Percentiles rank a stretch among this genome's conserved stretches.
phyloP scores from a whole-genome alignment of 2,329 filamentous ascomycete species.

The Talaromyces sp. region DNA sequence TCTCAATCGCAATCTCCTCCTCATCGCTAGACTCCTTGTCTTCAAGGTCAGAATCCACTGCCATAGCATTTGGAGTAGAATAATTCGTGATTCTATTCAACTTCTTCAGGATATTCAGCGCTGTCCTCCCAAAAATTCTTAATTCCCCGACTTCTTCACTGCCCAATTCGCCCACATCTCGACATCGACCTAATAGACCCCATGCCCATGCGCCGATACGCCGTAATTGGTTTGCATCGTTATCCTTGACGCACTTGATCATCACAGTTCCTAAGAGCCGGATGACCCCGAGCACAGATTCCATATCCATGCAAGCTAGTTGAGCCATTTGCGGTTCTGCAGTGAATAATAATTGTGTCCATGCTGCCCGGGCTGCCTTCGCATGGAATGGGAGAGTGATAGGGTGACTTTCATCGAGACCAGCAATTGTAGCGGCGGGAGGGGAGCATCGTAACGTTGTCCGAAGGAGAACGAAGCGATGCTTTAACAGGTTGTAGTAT shows the following conservation, averaged over 20 bases:
- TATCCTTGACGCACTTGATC: conserved; percentile 58
- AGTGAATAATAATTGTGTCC: conserved; percentile 37
- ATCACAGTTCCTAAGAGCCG: conserved; percentile 55
- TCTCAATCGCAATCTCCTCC: neutral
- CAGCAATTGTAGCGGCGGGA: conserved; percentile 48
- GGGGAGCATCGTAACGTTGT: conserved; percentile 53
- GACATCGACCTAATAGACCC: conserved; percentile 70
- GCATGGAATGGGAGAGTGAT: conserved; percentile 52
- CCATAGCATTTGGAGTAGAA: conserved; percentile 30
- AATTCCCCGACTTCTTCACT: conserved; percentile 71
- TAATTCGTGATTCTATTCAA: conserved; percentile 42
- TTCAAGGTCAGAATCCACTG: conserved; percentile 19
- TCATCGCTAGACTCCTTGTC: conserved; percentile 4
- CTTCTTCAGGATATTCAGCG: conserved; percentile 48
- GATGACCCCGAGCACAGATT: conserved; percentile 61
- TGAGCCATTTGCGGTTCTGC: conserved; percentile 47
- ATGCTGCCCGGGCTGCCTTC: conserved; percentile 53
- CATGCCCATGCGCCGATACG: conserved; percentile 78
- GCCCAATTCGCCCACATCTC: conserved; percentile 67
- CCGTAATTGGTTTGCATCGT: conserved; percentile 55
- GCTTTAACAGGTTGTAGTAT: conserved; percentile 63
- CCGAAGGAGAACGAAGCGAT: conserved; percentile 63
- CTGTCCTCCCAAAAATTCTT: conserved; percentile 73
- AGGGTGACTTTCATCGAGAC: conserved; percentile 51
- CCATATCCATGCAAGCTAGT: conserved; percentile 52